These are phyloP conservation scores for Bruguiera gymnorhiza DNA, from an alignment of 345 rosid genomes.

Conservation along the genomic window DNA sequence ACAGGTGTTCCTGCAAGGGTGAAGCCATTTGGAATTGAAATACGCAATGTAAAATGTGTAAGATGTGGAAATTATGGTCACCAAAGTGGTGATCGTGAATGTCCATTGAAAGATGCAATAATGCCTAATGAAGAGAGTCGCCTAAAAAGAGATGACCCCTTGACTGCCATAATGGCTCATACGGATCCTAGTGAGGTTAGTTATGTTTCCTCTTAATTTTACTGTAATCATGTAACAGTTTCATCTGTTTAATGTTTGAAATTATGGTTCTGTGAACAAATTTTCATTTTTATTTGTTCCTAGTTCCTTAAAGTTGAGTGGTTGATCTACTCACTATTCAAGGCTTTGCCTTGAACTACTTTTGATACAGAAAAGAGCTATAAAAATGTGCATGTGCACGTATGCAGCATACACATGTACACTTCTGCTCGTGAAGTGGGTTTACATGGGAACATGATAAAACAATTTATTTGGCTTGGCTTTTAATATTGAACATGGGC, in stretches of 20 bases:
- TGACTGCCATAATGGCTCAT: conserved; percentile 82
- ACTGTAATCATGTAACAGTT: not conserved
- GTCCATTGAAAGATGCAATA: conserved; percentile 90
- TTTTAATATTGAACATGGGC: too few species aligned
- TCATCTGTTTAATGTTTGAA: not conserved
- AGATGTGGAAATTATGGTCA: conserved; percentile 92
- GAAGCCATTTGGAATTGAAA: conserved; percentile 90
- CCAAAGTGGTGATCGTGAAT: conserved; percentile 97
- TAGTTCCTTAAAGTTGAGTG: not conserved
- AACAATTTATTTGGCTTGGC: too few species aligned
- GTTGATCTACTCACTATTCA: not conserved
- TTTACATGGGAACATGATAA: too few species aligned
- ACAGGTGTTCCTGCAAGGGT: conserved; percentile 77
- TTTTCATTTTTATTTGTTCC: not conserved
- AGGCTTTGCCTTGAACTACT: not conserved
- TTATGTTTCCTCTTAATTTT: conserved; percentile 5
- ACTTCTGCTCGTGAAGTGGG: too few species aligned
- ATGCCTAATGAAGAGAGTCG: conserved; percentile 95
- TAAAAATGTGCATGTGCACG: not conserved
- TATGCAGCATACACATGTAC: too few species aligned
- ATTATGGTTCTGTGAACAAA: not conserved
- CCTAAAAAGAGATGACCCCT: conserved; percentile 89
- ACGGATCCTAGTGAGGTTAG: conserved; percentile 80
- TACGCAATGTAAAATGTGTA: conserved; percentile 86
- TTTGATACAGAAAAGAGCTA: not conserved